Base-by-base conservation (phyloP, 208 protist genomes). In the Vickermania spadyakhi region DNA sequence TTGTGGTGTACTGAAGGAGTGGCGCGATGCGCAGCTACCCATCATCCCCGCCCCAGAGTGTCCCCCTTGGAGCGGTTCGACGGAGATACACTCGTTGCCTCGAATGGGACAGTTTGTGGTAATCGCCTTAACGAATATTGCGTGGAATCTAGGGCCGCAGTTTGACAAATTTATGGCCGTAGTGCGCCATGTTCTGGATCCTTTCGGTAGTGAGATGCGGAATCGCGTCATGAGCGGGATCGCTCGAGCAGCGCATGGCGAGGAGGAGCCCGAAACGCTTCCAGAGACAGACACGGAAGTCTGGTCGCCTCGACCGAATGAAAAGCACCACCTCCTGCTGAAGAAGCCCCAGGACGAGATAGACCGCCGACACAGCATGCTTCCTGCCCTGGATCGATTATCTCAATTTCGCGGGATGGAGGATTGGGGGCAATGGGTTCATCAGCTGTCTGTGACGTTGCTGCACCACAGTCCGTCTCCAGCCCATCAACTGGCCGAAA, bases 351-450 rank as follows among this genome's bases (percentile, higher is more conserved):
- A 7, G 36, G 36, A 7, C 7, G 36, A 45, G 36, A 18, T 45
- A 18, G 36, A 45, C 11, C 18, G 18, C 36, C 7, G 36, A 18
- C 36, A 45, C 36, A 45, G 64, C 2, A 68, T 70, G 31, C 70
- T 94, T 22, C 77, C 74, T 52, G 68, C 72, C 41, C 51, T 84
- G 5, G 63, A 93, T 1, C 63, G 65, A 21, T 75, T 76, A n/a
- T 69, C 75, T 11, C 83, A 86, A 23, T 63, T 72, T 18, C 72
- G 78, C 45, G 86, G 73, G 27, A 83, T 91, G 61, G 85, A 92
- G 62, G 84, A 89, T 58, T 92, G 85, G 85, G 89, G 80, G 54
- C 55, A 69, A 28, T 95, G 89, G 89, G 58, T 95, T 31, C 75
- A 77, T 57, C 73, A 86, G 65, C 69, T 95, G 66, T 75, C 83